Percentiles rank a stretch among this genome's conserved stretches.
Conservation (phyloP, 2,329 filamentous ascomycete species). For the Cladosporium sp. region DNA sequence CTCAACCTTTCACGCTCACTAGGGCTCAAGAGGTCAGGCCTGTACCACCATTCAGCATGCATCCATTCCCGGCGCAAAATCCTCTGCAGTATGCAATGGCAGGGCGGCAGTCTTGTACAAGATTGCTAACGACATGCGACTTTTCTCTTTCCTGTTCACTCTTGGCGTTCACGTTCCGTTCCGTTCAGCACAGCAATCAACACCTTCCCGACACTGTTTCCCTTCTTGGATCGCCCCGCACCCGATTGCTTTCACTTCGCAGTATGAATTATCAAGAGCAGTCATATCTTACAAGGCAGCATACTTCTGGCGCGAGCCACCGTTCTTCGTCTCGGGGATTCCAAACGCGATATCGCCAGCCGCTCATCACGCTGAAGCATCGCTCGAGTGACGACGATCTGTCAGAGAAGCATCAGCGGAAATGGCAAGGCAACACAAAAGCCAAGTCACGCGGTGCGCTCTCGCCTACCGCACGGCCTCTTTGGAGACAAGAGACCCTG, state of each 20-base stretch:
- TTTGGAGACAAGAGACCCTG: too few species aligned
- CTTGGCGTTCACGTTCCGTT: not conserved
- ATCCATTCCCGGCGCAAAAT: slow-evolving; percentile 2
- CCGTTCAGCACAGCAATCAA: not conserved
- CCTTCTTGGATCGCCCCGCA: not conserved
- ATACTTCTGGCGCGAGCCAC: not conserved
- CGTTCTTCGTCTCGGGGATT: too few species aligned
- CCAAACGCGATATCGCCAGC: too few species aligned
- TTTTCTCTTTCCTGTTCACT: not conserved
- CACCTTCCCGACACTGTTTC: not conserved
- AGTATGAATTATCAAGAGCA: slow-evolving; percentile 9
- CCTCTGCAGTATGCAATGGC: not conserved
- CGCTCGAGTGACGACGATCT: too few species aligned
- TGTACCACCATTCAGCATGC: slow-evolving; percentile 9
- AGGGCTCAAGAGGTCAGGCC: slow-evolving; percentile 4
- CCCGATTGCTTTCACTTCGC: not conserved
- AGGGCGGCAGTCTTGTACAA: slow-evolving; percentile 4
- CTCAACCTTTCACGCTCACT: not conserved
- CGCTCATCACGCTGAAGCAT: too few species aligned
- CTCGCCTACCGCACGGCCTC: too few species aligned
- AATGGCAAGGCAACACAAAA: too few species aligned
- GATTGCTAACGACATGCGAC: slow-evolving; percentile 2
- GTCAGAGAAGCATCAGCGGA: too few species aligned
- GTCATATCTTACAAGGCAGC: not conserved
- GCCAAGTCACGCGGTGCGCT: too few species aligned